A percentile compares a stretch with the other conserved stretches of the same genome.
Evolutionary conservation across 345 rosid species (phyloP).

Genomic region (Salix suchowensis): DNA sequence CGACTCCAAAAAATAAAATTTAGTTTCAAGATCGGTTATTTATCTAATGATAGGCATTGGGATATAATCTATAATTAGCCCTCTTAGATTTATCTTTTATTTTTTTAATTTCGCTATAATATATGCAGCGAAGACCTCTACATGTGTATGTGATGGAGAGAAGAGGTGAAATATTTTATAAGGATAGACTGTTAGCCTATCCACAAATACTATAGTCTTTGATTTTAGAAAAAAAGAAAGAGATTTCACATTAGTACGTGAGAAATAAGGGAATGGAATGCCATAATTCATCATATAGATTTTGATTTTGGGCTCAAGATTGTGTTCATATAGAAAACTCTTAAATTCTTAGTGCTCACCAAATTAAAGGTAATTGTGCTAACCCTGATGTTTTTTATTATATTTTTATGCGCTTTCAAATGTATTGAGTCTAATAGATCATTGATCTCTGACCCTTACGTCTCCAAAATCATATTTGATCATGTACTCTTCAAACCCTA

Average conservation of each 20-base stretch:
- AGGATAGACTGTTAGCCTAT: too few species aligned
- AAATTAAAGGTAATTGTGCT: neutral
- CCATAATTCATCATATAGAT: neutral
- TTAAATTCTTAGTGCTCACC: neutral
- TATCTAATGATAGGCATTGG: too few species aligned
- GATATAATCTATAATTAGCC: too few species aligned
- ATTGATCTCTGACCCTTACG: neutral
- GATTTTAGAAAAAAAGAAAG: too few species aligned
- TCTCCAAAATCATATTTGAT: neutral
- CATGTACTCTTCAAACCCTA: neutral
- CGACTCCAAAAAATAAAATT: fast-evolving
- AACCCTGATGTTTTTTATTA: too few species aligned
- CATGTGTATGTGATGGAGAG: too few species aligned
- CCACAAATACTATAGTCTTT: too few species aligned
- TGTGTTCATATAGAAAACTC: neutral
- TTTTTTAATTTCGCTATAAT: too few species aligned
- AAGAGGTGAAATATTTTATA: too few species aligned
- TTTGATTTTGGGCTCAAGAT: neutral
- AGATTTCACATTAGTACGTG: neutral
- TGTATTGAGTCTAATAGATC: neutral
- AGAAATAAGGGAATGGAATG: neutral
- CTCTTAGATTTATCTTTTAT: too few species aligned
- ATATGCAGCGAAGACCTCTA: neutral
- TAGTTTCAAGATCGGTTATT: too few species aligned
- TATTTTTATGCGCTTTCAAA: neutral